phyloP scores from a whole-genome alignment of 352 stramenopile genomes.

The Globisporangium ultimum region DNA sequence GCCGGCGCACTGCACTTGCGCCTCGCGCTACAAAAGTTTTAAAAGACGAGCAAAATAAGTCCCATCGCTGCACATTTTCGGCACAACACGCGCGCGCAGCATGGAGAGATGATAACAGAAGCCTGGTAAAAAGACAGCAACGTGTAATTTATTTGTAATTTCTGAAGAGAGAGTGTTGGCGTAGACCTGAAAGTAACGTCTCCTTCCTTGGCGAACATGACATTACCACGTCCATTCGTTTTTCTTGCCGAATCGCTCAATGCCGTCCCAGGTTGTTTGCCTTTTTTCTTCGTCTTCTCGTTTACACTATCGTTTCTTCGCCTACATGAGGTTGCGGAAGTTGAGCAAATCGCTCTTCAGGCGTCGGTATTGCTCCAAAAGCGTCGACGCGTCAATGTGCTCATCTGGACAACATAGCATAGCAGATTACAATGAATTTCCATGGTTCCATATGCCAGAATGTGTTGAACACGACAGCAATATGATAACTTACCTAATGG shows the following conservation, averaged over 20 bases:
- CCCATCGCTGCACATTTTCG: not conserved
- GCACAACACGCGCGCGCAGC: not conserved
- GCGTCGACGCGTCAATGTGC: conserved; percentile 41
- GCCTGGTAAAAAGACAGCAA: conserved; percentile 21
- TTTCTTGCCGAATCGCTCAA: not conserved
- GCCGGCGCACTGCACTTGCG: conserved; percentile 58
- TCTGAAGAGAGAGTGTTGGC: not conserved
- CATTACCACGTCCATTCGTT: not conserved
- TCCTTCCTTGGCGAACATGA: not conserved
- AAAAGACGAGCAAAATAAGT: not conserved
- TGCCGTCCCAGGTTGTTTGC: not conserved
- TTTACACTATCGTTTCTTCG: not conserved
- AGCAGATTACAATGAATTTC: conserved; percentile 2
- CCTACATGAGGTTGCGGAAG: conserved; percentile 69
- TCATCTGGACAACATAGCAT: conserved; percentile 40
- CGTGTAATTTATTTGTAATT: conserved; percentile 53
- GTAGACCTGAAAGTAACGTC: not conserved
- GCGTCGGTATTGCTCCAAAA: conserved; percentile 73
- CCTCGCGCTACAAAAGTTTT: conserved; percentile 67
- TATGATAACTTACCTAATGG: conserved; percentile 47
- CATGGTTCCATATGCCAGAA: too few relatives aligned
- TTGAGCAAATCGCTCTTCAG: conserved; percentile 71
- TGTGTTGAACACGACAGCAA: too few relatives aligned
- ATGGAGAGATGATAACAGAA: not conserved
- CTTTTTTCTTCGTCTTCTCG: not conserved